Evolutionary conservation across 2,329 filamentous ascomycete species (phyloP).

Genomic region (Xylariales sp.): DNA sequence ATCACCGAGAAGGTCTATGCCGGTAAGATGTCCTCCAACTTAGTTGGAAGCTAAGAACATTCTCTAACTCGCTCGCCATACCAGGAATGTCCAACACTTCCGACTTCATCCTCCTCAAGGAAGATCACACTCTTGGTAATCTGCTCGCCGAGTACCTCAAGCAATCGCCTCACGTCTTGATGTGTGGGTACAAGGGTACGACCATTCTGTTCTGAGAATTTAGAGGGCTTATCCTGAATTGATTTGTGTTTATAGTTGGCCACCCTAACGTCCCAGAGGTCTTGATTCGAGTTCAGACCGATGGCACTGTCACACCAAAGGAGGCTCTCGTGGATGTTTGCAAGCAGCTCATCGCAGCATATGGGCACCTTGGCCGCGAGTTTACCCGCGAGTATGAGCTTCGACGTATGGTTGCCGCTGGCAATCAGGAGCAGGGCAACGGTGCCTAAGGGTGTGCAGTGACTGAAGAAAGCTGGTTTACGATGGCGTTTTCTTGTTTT

Average conservation of each 20-base stretch:
- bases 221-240: too few relatives aligned
- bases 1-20: conserved; percentile 85
- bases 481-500: too few relatives aligned
- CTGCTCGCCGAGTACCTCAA: conserved; percentile 82
- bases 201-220: too few relatives aligned
- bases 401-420: conserved; percentile 74
- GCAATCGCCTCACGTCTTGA: conserved; percentile 76
- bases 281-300: conserved; percentile 81
- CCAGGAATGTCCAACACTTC: conserved; percentile 89
- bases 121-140: conserved; percentile 94
- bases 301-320: conserved; percentile 83
- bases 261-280: conserved; percentile 60
- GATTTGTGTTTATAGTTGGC: conserved; percentile 42
- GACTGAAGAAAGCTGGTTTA: too few relatives aligned
- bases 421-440: conserved; percentile 43
- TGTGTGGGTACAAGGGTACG: conserved; percentile 87
- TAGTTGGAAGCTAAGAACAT: too few relatives aligned
- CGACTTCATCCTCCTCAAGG: conserved; percentile 92
- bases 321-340: conserved; percentile 80
- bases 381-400: conserved; percentile 92
- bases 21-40: conserved; percentile 70
- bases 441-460: conserved; percentile 17
- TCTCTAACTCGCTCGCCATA: too few relatives aligned
- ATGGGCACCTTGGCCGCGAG: conserved; percentile 75
- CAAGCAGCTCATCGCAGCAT: conserved; percentile 75